Conservation (phyloP, 2,329 filamentous ascomycete species). For the Tolypocladium paradoxum region DNA sequence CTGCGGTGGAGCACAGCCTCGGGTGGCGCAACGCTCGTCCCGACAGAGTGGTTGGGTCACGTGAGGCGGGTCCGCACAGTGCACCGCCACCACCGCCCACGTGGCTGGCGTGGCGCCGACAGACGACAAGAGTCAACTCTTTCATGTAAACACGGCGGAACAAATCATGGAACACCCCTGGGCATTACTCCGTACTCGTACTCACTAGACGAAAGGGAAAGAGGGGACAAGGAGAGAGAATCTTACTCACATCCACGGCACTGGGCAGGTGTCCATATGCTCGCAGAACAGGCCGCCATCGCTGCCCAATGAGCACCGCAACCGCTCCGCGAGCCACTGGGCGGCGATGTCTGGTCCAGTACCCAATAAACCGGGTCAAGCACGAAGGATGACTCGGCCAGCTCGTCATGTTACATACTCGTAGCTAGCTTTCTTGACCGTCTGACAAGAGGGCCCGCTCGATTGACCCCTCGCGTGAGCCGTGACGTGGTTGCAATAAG, state of each 20-base stretch:
- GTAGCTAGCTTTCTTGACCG: not conserved
- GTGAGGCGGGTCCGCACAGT: not conserved
- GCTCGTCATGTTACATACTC: not conserved
- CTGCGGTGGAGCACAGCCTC: not conserved
- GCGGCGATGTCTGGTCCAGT: not conserved
- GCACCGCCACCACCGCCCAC: not conserved
- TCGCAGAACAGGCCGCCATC: not conserved
- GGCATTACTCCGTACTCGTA: not conserved
- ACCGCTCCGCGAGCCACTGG: not conserved
- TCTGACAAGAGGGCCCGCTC: not conserved
- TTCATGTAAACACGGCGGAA: not conserved
- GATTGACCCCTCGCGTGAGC: not conserved
- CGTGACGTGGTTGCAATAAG: constrained; percentile 4
- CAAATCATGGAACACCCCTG: not conserved
- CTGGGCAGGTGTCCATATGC: not conserved
- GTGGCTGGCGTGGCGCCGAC: not conserved
- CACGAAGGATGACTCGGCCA: not conserved
- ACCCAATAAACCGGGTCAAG: not conserved
- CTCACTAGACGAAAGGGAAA: not conserved
- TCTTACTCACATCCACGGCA: not conserved
- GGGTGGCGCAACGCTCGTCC: constrained; percentile 1
- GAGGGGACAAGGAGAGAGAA: not conserved
- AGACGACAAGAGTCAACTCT: too few relatives aligned
- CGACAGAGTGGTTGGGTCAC: not conserved
- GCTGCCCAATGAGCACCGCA: not conserved